Evolutionary conservation across 169 alveolate species (phyloP), one percentile per base, ranked within the genome.

Genomic region (Eimeria tenella): DNA sequence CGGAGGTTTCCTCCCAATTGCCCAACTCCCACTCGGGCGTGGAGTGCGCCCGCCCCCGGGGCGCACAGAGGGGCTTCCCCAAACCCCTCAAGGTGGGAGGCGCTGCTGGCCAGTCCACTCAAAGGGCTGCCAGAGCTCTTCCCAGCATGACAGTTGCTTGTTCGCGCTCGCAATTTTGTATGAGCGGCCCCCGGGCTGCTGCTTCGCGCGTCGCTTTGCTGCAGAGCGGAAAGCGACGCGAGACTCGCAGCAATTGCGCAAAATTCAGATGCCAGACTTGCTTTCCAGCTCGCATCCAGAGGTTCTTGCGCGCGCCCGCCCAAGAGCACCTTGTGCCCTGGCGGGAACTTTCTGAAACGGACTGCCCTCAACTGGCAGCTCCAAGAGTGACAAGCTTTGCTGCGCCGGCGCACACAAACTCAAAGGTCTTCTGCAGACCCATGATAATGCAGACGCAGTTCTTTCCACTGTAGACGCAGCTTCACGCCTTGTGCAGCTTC

Each of bases 401-500:
- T 75, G 86, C 86, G 53, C n/a, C 49, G 49, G 53, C 21, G 86
- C 86, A 75, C 21, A 63, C 86, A 75, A 7, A 63, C 65, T n/a
- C 86, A 75, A 23, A 15, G 49, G 42, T 49, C 86, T 52, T 75
- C 86, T 19, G 17, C 31, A 75, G 65, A 75, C 49, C 86, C 42
- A 31, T 31, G 2, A 31, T 31, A 19, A 52, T 50, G 86, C 86
- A 75, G 86, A 25, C 49, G n/a, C 86, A 75, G 42, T 2, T 31
- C 42, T 31, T 31, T 31, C 2, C 42, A 2, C 42, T 2, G 42
- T 31, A 31, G 53, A n/a, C 63, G 8, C 21, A 50, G 65, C 50
- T 9, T 75, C 21, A 75, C 19, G 86, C 86, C 86, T 75, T 63
- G 86, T 75, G 86, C 63, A 50, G 86, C 86, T 75, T 75, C 21